phyloP scores from a whole-genome alignment of 2,329 filamentous ascomycete species.

The Diplodia seriata region DNA sequence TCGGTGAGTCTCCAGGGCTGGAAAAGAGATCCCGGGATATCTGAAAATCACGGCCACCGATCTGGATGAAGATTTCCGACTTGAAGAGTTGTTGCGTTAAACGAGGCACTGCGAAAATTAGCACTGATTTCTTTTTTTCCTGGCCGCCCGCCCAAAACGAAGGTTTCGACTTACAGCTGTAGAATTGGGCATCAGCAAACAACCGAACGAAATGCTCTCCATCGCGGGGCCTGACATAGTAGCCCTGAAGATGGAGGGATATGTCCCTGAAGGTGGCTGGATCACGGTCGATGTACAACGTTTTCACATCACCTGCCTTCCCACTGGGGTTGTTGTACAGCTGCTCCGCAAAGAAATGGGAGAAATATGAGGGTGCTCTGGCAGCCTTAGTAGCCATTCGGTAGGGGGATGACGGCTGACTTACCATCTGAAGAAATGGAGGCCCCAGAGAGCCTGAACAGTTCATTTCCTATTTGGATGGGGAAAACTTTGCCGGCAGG shows the following conservation, averaged over 20 bases:
- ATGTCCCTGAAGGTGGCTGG: slow-evolving; percentile 89
- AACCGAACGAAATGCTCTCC: slow-evolving; percentile 88
- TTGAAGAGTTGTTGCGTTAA: slow-evolving; percentile 91
- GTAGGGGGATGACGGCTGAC: slow-evolving; percentile 40
- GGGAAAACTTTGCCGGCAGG: slow-evolving; percentile 75
- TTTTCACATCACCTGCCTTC: slow-evolving; percentile 69
- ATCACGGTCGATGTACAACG: slow-evolving; percentile 94
- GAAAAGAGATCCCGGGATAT: slow-evolving; percentile 89
- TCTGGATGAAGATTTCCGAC: slow-evolving; percentile 89
- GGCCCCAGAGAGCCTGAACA: slow-evolving; percentile 73
- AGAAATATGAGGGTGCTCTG: slow-evolving; percentile 94
- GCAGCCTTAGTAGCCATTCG: slow-evolving; percentile 54
- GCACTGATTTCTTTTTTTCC: background rate
- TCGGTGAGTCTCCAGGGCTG: slow-evolving; percentile 83
- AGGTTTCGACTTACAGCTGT: slow-evolving; percentile 63
- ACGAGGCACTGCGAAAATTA: slow-evolving; percentile 66
- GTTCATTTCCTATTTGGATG: slow-evolving; percentile 71
- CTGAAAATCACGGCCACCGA: slow-evolving; percentile 85
- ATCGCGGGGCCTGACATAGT: slow-evolving; percentile 82
- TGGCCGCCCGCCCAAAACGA: too few relatives aligned
- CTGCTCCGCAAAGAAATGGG: slow-evolving; percentile 89
- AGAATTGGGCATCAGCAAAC: slow-evolving; percentile 95
- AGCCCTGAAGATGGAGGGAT: slow-evolving; percentile 86
- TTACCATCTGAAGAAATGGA: slow-evolving; percentile 75
- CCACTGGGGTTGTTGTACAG: slow-evolving; percentile 65